Conservation (phyloP, 139 green algal genomes). For the Diplosphaera chodatii region DNA sequence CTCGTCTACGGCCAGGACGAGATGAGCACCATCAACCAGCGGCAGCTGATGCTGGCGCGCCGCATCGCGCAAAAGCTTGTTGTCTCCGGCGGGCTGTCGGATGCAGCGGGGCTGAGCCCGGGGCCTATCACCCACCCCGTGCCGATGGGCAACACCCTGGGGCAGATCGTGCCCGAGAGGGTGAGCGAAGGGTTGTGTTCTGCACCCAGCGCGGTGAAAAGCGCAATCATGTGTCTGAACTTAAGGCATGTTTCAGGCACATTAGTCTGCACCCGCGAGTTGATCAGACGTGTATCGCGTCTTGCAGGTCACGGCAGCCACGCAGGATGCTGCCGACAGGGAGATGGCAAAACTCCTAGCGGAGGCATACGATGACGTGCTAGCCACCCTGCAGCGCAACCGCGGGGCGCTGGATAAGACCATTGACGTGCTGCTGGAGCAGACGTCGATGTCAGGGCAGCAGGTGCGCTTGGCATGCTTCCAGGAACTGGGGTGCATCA, state of each 20-base stretch:
- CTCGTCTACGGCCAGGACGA: conserved; percentile 51
- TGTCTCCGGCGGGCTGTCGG: conserved; percentile 34
- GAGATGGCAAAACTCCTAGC: conserved; percentile 61
- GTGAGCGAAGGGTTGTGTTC: no score
- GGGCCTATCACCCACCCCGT: conserved; percentile 17
- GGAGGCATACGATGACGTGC: conserved; percentile 41
- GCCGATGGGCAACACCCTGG: conserved; percentile 2
- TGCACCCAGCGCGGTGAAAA: no score
- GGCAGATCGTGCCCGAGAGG: conserved; percentile 10
- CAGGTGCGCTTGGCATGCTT: no score
- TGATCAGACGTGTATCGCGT: background rate
- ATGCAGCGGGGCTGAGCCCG: conserved; percentile 21
- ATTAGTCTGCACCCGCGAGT: no score
- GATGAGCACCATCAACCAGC: conserved; percentile 58
- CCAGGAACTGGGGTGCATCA: no score
- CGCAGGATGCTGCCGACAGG: conserved; percentile 33
- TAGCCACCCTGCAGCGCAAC: conserved; percentile 53
- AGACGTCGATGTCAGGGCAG: conserved; percentile 23
- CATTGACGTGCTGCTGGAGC: conserved; percentile 23
- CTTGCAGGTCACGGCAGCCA: conserved; percentile 22
- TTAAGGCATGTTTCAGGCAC: no score
- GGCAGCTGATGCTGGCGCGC: conserved; percentile 41
- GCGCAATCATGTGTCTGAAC: no score
- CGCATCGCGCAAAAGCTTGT: conserved; percentile 57
- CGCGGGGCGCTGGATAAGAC: conserved; percentile 46